Conservation (phyloP, 257 asterid species). For the Fraxinus anomala region DNA sequence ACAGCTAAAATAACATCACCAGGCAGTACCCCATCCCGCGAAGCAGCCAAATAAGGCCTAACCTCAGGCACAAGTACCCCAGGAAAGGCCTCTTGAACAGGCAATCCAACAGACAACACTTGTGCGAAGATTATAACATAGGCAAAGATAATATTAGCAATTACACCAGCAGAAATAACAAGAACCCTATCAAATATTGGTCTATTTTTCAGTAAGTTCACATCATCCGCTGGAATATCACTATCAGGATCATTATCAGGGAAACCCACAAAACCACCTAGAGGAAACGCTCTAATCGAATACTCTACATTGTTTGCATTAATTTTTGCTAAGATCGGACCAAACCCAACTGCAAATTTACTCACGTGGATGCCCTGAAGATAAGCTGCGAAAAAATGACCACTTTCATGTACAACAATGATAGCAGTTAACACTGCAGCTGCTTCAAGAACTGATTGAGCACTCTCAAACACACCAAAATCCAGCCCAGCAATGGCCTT, state of each 20-base stretch:
- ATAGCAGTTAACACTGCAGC: slow-evolving; percentile 79
- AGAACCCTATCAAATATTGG: slow-evolving; percentile 79
- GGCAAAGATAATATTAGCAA: slow-evolving; percentile 85
- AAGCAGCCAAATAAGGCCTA: slow-evolving; percentile 88
- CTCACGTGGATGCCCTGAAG: slow-evolving; percentile 97
- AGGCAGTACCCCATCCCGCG: slow-evolving; percentile 72
- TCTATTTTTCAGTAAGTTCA: slow-evolving; percentile 78
- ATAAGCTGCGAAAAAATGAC: slow-evolving; percentile 90
- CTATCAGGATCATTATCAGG: slow-evolving; percentile 99
- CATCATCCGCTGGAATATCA: slow-evolving; percentile 85
- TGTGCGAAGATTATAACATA: slow-evolving; percentile 70
- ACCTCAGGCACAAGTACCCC: slow-evolving; percentile 97
- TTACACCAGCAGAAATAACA: slow-evolving; percentile 94
- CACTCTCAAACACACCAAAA: slow-evolving; percentile 65
- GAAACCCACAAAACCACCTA: slow-evolving; percentile 96
- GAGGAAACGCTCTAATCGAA: slow-evolving; percentile 90
- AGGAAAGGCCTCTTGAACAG: slow-evolving; percentile 94
- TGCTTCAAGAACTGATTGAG: slow-evolving; percentile 80
- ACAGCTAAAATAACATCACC: slow-evolving; percentile 89
- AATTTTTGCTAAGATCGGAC: slow-evolving; percentile 87
- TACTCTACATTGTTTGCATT: slow-evolving; percentile 85
- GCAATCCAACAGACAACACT: slow-evolving; percentile 86
- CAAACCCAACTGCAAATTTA: slow-evolving; percentile 96
- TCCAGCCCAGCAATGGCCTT: slow-evolving; percentile 67
- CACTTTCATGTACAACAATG: slow-evolving; percentile 84